Conservation (phyloP, 2,329 filamentous ascomycete species). For the Rutstroemia sp. region DNA sequence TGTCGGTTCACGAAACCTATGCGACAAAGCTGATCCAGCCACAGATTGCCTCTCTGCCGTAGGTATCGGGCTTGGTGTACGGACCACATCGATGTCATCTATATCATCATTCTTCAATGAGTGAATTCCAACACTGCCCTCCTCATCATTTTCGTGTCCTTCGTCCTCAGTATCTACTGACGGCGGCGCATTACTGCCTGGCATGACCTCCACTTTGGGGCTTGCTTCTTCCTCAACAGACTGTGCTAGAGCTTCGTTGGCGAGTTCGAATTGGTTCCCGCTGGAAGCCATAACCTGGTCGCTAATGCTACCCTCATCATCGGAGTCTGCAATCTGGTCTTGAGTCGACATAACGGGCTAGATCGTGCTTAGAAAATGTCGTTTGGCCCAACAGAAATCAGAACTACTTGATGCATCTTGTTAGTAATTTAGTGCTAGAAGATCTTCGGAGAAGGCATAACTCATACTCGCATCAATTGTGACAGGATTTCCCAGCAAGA, state of each 20-base stretch:
- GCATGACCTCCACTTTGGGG: not conserved
- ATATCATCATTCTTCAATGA: constrained; percentile 1
- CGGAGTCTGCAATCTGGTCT: not conserved
- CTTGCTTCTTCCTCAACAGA: too few species aligned
- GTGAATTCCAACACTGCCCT: not conserved
- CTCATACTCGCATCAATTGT: not conserved
- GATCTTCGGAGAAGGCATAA: not conserved
- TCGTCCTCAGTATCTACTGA: not conserved
- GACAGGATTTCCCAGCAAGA: not conserved
- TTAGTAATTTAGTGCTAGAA: not conserved
- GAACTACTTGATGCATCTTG: not conserved
- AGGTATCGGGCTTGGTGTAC: constrained; percentile 9
- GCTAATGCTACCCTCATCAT: not conserved
- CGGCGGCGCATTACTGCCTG: not conserved
- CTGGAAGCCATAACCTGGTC: too few species aligned
- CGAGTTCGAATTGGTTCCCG: too few species aligned
- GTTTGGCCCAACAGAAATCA: not conserved
- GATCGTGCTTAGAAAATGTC: not conserved
- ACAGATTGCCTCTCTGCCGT: constrained; percentile 10
- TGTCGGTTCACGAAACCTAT: constrained; percentile 18
- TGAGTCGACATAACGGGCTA: not conserved
- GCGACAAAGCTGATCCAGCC: constrained; percentile 18
- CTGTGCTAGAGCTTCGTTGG: too few species aligned
- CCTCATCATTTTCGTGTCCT: not conserved
- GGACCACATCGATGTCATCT: constrained; percentile 12